Conservation (phyloP, 805 yeast species). For the Teunomyces aglyptinius region DNA sequence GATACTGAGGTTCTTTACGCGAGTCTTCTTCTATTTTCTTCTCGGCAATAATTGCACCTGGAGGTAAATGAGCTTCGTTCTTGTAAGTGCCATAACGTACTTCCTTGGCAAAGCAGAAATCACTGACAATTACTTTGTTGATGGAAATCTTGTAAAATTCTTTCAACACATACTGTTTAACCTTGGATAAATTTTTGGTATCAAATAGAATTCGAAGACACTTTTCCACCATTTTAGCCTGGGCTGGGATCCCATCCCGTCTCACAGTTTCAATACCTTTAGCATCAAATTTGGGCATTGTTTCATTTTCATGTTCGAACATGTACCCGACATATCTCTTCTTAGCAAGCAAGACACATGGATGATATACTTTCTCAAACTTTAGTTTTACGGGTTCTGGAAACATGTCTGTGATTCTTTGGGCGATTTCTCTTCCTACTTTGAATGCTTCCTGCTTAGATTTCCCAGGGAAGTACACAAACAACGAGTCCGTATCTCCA, state of each 20-base stretch:
- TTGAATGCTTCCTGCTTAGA: slow-evolving; percentile 72
- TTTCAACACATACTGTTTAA: slow-evolving; percentile 60
- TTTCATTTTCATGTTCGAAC: slow-evolving; percentile 58
- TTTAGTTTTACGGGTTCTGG: slow-evolving; percentile 83
- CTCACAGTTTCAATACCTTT: slow-evolving; percentile 95
- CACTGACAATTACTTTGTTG: slow-evolving; percentile 69
- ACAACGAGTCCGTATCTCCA: slow-evolving; percentile 94
- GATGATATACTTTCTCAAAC: slow-evolving; percentile 91
- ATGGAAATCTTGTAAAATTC: slow-evolving; percentile 66
- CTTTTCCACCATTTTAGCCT: slow-evolving; percentile 75
- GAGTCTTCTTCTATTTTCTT: slow-evolving; percentile 61
- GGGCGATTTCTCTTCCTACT: slow-evolving; percentile 71
- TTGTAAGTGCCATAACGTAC: slow-evolving; percentile 84
- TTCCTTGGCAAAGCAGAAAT: slow-evolving; percentile 89
- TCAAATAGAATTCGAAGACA: slow-evolving; percentile 68
- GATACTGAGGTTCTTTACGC: slow-evolving; percentile 79
- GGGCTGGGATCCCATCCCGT: slow-evolving; percentile 93
- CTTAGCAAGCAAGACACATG: slow-evolving; percentile 77
- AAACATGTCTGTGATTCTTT: slow-evolving; percentile 56
- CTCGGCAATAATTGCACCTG: slow-evolving; percentile 85
- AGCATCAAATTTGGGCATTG: slow-evolving; percentile 77
- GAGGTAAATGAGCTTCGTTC: slow-evolving; percentile 70
- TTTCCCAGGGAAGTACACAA: slow-evolving; percentile 86
- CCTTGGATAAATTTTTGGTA: slow-evolving; percentile 64
- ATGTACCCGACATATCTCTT: slow-evolving; percentile 89